Evolutionary conservation across 495 filamentous ascomycete species (phyloP), one percentile per base, ranked within the genome.

Genomic region (Sabuloglossum arenarium): DNA sequence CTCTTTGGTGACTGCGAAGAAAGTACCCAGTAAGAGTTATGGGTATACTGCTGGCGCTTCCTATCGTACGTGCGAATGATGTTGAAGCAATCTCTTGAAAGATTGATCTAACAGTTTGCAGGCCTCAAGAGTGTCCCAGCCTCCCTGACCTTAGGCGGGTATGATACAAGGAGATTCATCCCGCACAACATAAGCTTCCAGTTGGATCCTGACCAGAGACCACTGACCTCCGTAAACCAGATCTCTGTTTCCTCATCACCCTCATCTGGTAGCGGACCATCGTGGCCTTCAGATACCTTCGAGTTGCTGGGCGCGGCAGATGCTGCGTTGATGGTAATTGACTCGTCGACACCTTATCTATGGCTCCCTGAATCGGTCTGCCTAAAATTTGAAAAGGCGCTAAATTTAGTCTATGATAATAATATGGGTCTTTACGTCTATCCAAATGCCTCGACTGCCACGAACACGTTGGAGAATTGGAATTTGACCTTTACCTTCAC

Each of bases 61-160:
- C 39, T 79, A 79, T 60, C 47, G 47, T 51, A 51, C 28, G 47
- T 51, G 25, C 28, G n/a, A n/a, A n/a, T 30, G 24, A 55, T 23
- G 50, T 27, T 30, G 4, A 23, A 6, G 24, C 2, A 14, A 23
- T 5, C 23, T 4, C 25, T 39, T 8, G 34, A 29, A 9, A 29
- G 23, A 4, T 51, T 30, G 47, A 30, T 16, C 47, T 51, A 29
- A 51, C 25, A 23, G 5, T 29, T 27, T 29, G 16, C 16, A 51
- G 72, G 67, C 11, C 62, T 73, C n/a, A 72, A 72, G 50, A 64
- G 69, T 45, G 72, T 76, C 4, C 69, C 73, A 46, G 71, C 68
- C n/a, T 81, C 79, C 30, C 65, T 85, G 31, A 77, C 75, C 0
- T 59, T 85, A 11, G 82, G 81, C 19, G 81, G 81, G 11, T 82